These are phyloP conservation scores for Psidium friedrichsthalianum DNA, from an alignment of 345 rosid species.

Conservation along the genomic window DNA sequence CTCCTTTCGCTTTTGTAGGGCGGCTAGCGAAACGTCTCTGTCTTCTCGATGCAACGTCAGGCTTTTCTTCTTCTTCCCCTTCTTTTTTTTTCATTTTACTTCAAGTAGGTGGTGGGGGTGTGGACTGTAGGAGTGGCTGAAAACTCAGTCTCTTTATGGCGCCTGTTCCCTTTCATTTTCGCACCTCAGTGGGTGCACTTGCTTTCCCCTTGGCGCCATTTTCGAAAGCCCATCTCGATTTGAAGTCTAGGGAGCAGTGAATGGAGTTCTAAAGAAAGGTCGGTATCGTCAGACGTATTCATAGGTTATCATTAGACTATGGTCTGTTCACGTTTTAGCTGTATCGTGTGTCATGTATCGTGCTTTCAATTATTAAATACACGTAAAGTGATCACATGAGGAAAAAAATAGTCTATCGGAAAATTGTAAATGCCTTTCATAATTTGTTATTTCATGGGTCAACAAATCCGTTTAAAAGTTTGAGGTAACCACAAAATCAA, in stretches of 20 bases:
- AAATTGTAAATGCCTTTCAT: not conserved
- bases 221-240: not conserved
- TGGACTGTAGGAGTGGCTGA: not conserved
- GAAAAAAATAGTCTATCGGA: not conserved
- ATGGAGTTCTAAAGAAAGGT: not conserved
- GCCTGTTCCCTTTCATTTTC: slow-evolving; percentile 3
- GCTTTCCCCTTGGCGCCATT: slow-evolving; percentile 14
- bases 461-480: not conserved
- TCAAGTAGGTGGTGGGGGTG: not conserved
- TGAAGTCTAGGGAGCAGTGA: not conserved
- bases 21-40: slow-evolving; percentile 32
- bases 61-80: not conserved
- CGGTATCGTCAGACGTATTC: not conserved
- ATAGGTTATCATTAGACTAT: not conserved
- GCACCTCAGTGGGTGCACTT: not conserved
- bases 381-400: not conserved
- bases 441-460: not conserved
- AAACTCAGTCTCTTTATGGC: not conserved
- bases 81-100: not conserved
- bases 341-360: not conserved
- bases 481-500: not conserved
- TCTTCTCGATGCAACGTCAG: slow-evolving; percentile 20
- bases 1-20: slow-evolving; percentile 1
- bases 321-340: not conserved
- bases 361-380: not conserved